Conservation (phyloP, 306 rosid species). For the Rosa chinensis region DNA sequence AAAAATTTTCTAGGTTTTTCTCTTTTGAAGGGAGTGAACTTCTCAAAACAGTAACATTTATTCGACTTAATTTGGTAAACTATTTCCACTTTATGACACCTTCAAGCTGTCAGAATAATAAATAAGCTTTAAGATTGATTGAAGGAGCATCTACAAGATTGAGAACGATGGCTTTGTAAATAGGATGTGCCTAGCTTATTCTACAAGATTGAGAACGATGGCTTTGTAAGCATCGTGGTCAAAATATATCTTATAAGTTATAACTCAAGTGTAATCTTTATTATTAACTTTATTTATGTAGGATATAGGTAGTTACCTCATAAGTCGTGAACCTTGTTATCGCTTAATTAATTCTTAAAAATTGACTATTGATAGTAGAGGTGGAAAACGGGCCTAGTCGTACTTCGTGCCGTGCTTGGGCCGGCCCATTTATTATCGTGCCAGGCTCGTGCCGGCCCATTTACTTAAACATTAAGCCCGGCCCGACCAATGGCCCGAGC, state of each 20-base stretch:
- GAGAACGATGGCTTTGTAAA: conserved; percentile 1
- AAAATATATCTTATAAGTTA: not conserved
- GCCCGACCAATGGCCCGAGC: too few species aligned
- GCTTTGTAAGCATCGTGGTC: conserved; percentile 1
- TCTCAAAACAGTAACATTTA: too few species aligned
- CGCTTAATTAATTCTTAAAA: not conserved
- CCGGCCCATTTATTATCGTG: too few species aligned
- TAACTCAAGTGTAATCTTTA: not conserved
- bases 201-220: not conserved
- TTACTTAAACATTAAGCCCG: too few species aligned
- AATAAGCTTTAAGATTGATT: not conserved
- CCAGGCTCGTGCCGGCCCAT: too few species aligned
- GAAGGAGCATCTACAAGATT: not conserved
- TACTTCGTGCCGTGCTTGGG: too few species aligned
- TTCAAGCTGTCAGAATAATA: not conserved
- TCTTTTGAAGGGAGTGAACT: too few species aligned
- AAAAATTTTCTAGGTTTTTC: too few species aligned
- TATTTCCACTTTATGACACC: not conserved
- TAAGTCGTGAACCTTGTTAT: not conserved
- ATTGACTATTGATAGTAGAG: not conserved
- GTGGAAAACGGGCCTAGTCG: too few species aligned
- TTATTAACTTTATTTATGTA: not conserved
- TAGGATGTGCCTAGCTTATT: not conserved
- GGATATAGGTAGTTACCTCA: not conserved
- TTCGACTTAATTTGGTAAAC: not conserved